Percentiles rank a stretch among this genome's conserved stretches.
These are phyloP conservation scores for Exophiala mesophila DNA, from an alignment of 2,329 filamentous ascomycete genomes.

Conservation along the genomic window DNA sequence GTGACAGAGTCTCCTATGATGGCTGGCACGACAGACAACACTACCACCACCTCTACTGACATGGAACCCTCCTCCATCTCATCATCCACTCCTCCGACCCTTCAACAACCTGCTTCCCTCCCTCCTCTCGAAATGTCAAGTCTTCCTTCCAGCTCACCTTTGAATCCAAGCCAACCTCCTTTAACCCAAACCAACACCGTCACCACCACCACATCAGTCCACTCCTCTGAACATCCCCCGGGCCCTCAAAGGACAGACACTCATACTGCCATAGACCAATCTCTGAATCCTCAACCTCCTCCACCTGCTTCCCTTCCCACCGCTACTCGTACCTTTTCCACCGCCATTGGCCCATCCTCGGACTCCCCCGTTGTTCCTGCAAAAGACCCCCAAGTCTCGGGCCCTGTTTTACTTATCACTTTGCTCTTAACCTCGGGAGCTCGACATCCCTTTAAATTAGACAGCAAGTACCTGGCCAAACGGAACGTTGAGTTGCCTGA, in stretches of 20 bases:
- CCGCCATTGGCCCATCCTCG: slow-evolving; percentile 27
- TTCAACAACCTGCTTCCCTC: slow-evolving; percentile 13
- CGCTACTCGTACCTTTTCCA: slow-evolving; percentile 20
- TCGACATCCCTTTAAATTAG: slow-evolving; percentile 83
- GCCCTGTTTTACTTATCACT: slow-evolving; percentile 57
- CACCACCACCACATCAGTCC: slow-evolving; percentile 9
- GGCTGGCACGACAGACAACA: slow-evolving; percentile 3
- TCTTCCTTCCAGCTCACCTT: slow-evolving; percentile 10
- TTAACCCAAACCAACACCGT: slow-evolving; percentile 3
- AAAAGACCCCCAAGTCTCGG: slow-evolving; percentile 38
- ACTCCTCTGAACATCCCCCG: slow-evolving; percentile 2
- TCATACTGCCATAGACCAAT: slow-evolving; percentile 22
- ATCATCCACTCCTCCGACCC: slow-evolving; percentile 11
- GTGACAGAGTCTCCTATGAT: slow-evolving; percentile 1
- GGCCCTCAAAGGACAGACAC: slow-evolving; percentile 25
- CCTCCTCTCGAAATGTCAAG: slow-evolving; percentile 25
- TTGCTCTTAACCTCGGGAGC: slow-evolving; percentile 76
- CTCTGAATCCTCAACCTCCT: slow-evolving; percentile 19
- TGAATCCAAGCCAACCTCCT: slow-evolving; percentile 2
- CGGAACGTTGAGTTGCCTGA: slow-evolving; percentile 72
- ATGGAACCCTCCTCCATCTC: slow-evolving; percentile 13
- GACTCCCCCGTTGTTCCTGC: slow-evolving; percentile 22
- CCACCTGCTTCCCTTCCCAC: slow-evolving; percentile 8
- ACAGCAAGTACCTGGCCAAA: slow-evolving; percentile 77
- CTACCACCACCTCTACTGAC: slow-evolving; percentile 5